Evolutionary conservation across 495 filamentous ascomycete genomes (phyloP).

Genomic region (Penicillium robsamsonii): DNA sequence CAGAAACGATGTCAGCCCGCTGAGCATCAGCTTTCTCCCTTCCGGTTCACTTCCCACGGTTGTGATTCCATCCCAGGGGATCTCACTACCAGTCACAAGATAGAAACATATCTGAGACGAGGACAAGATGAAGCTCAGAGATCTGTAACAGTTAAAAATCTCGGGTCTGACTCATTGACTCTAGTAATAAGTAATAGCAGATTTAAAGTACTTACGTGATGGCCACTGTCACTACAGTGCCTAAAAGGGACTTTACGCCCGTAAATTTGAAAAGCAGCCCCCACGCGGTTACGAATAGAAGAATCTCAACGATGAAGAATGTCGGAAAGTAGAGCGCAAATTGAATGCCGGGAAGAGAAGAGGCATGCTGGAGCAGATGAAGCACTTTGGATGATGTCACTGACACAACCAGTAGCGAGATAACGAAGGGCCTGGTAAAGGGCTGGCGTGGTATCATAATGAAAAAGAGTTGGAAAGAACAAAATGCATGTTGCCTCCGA

Average conservation of each 20-base stretch:
- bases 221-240: conserved; percentile 2
- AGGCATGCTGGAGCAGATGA: conserved; percentile 24
- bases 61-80: conserved; percentile 27
- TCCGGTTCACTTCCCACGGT: conserved; percentile 25
- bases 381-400: conserved; percentile 21
- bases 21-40: conserved; percentile 25
- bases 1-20: conserved; percentile 24
- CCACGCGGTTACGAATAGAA: conserved; percentile 20
- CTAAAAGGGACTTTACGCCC: conserved; percentile 9
- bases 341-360: conserved; percentile 7
- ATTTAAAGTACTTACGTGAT: conserved; percentile 12
- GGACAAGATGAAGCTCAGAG: conserved; percentile 16
- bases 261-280: conserved; percentile 15
- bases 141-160: conserved; percentile 8
- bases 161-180: not conserved
- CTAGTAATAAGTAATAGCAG: not conserved
- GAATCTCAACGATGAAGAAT: conserved; percentile 22
- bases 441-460: conserved; percentile 20
- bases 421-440: conserved; percentile 17
- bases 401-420: conserved; percentile 23
- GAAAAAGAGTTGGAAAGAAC: not conserved
- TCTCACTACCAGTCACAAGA: conserved; percentile 27
- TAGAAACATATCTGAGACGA: conserved; percentile 28
- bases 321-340: conserved; percentile 25
- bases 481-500: not conserved